phyloP scores from a whole-genome alignment of 257 asterid species.

The Plantago elongata region DNA sequence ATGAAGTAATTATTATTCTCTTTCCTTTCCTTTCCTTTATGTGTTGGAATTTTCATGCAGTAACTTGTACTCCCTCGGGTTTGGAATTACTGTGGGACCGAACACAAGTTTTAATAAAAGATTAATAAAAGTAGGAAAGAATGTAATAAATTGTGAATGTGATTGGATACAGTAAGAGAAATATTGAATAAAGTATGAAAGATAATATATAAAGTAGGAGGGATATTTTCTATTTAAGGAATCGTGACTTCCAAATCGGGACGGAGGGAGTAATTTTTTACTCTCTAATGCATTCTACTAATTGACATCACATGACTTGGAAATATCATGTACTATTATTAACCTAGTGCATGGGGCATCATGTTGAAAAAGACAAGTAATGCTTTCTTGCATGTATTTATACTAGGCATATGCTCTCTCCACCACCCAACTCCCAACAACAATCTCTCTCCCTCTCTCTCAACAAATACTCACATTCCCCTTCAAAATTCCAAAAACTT shows the following conservation, averaged over 20 bases:
- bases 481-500: too few relatives aligned
- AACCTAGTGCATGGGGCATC: conserved; percentile 2
- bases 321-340: not conserved
- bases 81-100: too few relatives aligned
- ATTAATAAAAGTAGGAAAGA: too few relatives aligned
- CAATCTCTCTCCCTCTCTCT: conserved; percentile 14
- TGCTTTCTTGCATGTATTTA: conserved; percentile 24
- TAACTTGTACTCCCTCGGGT: too few relatives aligned
- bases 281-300: not conserved
- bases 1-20: not conserved
- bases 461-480: not conserved
- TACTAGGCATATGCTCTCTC: conserved; percentile 28
- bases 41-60: not conserved
- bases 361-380: conserved; percentile 11
- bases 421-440: conserved; percentile 25
- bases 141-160: too few relatives aligned
- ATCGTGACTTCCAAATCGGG: too few relatives aligned
- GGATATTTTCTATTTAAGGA: too few relatives aligned
- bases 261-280: too few relatives aligned
- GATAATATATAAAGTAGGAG: too few relatives aligned
- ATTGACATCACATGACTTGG: conserved; percentile 8
- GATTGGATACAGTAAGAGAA: too few relatives aligned
- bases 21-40: not conserved
- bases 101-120: too few relatives aligned
- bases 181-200: too few relatives aligned